Evolutionary conservation across 2,329 filamentous ascomycete genomes (phyloP), one percentile per base, ranked within the genome.

Genomic region (Beauveria caledonica): DNA sequence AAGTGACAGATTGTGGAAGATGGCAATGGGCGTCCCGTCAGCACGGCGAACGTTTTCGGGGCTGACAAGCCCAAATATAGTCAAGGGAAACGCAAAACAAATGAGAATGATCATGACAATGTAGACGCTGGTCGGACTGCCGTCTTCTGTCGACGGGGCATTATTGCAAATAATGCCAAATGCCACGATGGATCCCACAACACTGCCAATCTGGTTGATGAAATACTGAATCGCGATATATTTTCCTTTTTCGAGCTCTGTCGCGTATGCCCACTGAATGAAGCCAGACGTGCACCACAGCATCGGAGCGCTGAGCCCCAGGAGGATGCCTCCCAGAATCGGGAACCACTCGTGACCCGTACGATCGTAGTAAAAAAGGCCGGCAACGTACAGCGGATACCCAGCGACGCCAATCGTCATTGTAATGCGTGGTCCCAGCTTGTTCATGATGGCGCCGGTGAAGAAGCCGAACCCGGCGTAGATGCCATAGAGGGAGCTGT

Each of bases 41-140:
- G 44, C 11, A 9, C 63, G 51, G 62, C 65, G 63, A 40, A 68
- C 64, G 36, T 63, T 66, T 44, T 63, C 64, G 42, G 66, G 68
- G 45, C 52, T 62, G 53, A 66, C 62, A 17, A 68, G 58, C 23
- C 65, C 64, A 45, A 64, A 29, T 3, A 64, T 40, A n/a, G 63
- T 57, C 51, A 64, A 15, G 3, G 63, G 21, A 29, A 63, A 62
- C 7, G 63, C 62, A 23, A 62, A 42, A 27, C 50, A 60, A 40
- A 61, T 61, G 50, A 65, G 57, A 15, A 63, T 49, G 27, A 65
- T 58, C 53, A 65, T 64, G 36, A 63, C 56, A n/a, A 62, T 59
- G 51, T 65, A 65, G 13, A 65, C 57, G 6, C 56, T 55, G 2
- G 63, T 63, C 9, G 63, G 62, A 42, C 40, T 50, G 11, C 61